Conservation (phyloP, 495 filamentous ascomycete species). For the Patellaria atrata region DNA sequence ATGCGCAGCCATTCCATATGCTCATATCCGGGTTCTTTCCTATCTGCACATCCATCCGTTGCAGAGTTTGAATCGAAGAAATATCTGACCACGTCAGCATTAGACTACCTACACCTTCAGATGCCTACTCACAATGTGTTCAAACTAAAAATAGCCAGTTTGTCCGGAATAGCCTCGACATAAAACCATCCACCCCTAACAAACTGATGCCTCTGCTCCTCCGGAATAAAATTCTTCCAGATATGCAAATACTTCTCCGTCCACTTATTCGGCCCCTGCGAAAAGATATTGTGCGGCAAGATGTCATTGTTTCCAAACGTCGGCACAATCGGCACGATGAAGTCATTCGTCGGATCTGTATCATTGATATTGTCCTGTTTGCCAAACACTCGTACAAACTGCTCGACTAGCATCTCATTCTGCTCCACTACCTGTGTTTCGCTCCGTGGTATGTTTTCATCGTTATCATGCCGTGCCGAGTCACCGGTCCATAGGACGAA, state of each 20-base stretch:
- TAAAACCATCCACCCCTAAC: conserved; percentile 89
- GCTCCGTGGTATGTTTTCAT: conserved; percentile 66
- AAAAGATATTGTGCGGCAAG: conserved; percentile 89
- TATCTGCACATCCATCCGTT: conserved; percentile 70
- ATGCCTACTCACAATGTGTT: conserved; percentile 54
- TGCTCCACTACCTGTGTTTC: conserved; percentile 55
- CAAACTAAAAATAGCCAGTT: conserved; percentile 81
- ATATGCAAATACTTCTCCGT: conserved; percentile 55
- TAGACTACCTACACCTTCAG: neutral
- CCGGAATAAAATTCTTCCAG: conserved; percentile 81
- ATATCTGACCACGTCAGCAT: conserved; percentile 34
- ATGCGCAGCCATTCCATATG: conserved; percentile 96
- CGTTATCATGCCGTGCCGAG: conserved; percentile 87
- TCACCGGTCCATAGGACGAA: conserved; percentile 98
- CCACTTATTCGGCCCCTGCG: conserved; percentile 71
- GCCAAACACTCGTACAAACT: conserved; percentile 62
- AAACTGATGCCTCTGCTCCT: conserved; percentile 83
- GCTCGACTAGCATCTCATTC: conserved; percentile 59
- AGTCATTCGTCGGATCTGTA: conserved; percentile 38
- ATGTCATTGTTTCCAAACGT: conserved; percentile 97
- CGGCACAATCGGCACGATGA: conserved; percentile 69
- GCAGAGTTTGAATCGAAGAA: conserved; percentile 87
- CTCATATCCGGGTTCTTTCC: conserved; percentile 73
- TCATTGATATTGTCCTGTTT: conserved; percentile 31
- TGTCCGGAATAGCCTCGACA: conserved; percentile 75